phyloP scores from a whole-genome alignment of 139 green algal species.

The Closterium sp. region DNA sequence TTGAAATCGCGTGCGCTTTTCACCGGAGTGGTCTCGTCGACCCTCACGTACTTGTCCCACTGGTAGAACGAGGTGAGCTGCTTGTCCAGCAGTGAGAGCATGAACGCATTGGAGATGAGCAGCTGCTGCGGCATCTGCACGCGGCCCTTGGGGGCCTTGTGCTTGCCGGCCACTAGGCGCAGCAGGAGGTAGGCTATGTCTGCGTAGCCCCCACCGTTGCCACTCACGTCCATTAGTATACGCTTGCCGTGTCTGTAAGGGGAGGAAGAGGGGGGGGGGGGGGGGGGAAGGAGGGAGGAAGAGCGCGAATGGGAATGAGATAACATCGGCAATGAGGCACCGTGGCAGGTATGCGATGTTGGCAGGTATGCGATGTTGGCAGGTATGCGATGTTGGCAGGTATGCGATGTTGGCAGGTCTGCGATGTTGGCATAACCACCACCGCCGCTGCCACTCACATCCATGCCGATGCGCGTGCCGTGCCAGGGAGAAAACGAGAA shows the following conservation, averaged over 20 bases:
- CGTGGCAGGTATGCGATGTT: no score
- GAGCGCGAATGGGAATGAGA: no score
- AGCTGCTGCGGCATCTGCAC: neutral
- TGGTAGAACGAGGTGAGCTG: neutral
- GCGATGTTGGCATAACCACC: no score
- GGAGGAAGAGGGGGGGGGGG: no score
- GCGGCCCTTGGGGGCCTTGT: neutral
- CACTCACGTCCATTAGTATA: neutral
- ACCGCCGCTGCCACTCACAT: no score
- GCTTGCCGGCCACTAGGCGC: neutral
- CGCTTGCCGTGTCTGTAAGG: neutral
- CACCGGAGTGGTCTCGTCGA: neutral
- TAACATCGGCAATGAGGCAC: no score
- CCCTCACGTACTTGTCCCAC: neutral
- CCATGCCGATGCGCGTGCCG: no score
- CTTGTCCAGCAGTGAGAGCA: neutral
- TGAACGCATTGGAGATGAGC: neutral
- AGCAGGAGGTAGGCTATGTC: neutral
- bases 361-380: no score
- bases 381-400: no score
- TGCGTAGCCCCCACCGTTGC: neutral
- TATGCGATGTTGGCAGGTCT: no score
- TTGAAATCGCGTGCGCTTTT: neutral
- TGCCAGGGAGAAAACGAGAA: no score
- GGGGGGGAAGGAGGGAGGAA: neutral